Base-by-base conservation (phyloP, 1,139 yeast species). In the Tardiomyces blankii region DNA sequence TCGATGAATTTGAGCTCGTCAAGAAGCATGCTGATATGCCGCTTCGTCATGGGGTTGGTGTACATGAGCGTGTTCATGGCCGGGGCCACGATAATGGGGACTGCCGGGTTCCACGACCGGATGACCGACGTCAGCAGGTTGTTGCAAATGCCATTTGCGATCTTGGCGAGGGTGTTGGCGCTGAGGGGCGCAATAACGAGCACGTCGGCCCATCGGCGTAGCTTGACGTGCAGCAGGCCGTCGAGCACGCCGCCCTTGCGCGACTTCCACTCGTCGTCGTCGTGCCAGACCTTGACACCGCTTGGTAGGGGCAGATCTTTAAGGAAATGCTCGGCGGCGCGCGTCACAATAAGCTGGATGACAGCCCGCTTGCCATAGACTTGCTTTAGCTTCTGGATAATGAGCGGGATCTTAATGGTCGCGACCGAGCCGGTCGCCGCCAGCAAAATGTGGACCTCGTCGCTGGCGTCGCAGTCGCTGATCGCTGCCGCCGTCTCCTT, bases 341-440 rank as follows among this genome's bases (percentile, higher is more conserved):
- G 75, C 1, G 97, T 89, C 14, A 85, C 83, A 32, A 91, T 86
- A 46, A 91, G 70, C 64, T 91, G 97, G 48, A 91, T 84, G 18
- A 87, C 78, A 5, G 66, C 70, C 50, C 79, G 79, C 40, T 78
- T 75, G 2, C 89, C 86, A 63, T 81, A 87, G 18, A 80, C 72
- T 61, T 84, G 84, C 60, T 81, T 82, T 41, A 88, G 69, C 59
- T 85, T 85, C 60, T 85, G 93, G 53, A 88, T 83, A 41, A 88
- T 84, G 54, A 83, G 64, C 0, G 96, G 95, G 32, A 91, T 82
- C 61, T 91, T 91, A 49, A 89, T 87, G 2, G 97, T 86, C 5
- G 98, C 98, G 5, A 91, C 96, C 1, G 95, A 84, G 1, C 98
- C 99, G 1, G 97, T 87, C 33, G 94, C 94, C 18, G 94, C 97